Evolutionary conservation across 495 filamentous ascomycete species (phyloP).

Genomic region (Trichoderma orchidacearum): DNA sequence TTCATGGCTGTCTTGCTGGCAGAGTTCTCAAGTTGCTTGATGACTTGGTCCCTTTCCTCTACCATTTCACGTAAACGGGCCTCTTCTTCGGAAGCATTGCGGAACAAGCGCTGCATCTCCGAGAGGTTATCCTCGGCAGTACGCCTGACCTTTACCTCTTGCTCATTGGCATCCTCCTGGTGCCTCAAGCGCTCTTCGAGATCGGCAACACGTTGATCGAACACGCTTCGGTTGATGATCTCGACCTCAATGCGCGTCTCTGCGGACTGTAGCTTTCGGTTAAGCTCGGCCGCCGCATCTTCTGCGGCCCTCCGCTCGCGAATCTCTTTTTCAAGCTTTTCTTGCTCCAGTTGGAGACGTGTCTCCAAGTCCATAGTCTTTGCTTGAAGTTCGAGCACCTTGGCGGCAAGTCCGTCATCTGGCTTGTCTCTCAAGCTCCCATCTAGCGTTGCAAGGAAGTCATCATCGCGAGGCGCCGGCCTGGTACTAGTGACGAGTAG

Average conservation of each 20-base stretch:
- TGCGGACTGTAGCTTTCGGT: conserved; percentile 30
- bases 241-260: conserved; percentile 37
- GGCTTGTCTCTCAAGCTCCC: conserved; percentile 3
- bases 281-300: conserved; percentile 25
- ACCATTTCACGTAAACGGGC: conserved; percentile 53
- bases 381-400: conserved; percentile 23
- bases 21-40: conserved; percentile 28
- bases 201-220: conserved; percentile 31
- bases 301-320: conserved; percentile 26
- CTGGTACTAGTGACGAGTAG: conserved; percentile 29
- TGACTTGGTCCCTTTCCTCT: conserved; percentile 45
- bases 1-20: conserved; percentile 41
- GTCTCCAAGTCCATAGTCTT: conserved; percentile 29
- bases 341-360: conserved; percentile 27
- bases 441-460: conserved; percentile 8
- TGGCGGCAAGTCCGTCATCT: conserved; percentile 12
- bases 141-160: conserved; percentile 51
- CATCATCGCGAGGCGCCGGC: conserved; percentile 34
- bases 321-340: conserved; percentile 24
- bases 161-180: conserved; percentile 28
- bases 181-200: conserved; percentile 28
- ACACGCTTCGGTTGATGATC: conserved; percentile 34
- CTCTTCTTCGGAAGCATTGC: conserved; percentile 56
- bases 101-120: conserved; percentile 55
- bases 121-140: conserved; percentile 59